Evolutionary conservation across 495 filamentous ascomycete species (phyloP).

Genomic region (Penicillium verhagenii): DNA sequence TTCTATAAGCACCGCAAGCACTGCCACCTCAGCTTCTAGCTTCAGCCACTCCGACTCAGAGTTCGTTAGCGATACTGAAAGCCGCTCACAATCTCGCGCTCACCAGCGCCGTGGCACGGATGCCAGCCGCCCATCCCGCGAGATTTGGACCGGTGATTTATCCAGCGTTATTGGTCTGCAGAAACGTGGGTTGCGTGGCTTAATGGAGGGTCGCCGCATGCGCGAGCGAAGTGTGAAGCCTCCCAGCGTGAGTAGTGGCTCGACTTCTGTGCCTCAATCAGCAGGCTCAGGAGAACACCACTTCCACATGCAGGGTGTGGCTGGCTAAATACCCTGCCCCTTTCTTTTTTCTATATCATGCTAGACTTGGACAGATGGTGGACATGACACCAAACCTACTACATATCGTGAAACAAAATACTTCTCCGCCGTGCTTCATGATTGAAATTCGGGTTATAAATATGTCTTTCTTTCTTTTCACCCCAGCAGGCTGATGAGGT

Average conservation of each 20-base stretch:
- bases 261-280: conserved; percentile 17
- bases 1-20: conserved; percentile 43
- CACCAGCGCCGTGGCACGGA: conserved; percentile 38
- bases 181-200: conserved; percentile 83
- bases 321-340: conserved; percentile 5
- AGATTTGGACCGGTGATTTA: conserved; percentile 80
- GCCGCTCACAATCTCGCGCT: conserved; percentile 18
- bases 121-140: conserved; percentile 34
- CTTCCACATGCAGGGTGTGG: conserved; percentile 20
- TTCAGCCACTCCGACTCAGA: conserved; percentile 47
- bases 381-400: background rate
- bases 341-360: background rate
- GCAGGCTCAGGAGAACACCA: conserved; percentile 18
- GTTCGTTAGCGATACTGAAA: conserved; percentile 26
- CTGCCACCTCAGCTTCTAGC: conserved; percentile 43
- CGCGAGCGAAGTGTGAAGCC: conserved; percentile 61
- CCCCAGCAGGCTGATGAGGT: conserved; percentile 22
- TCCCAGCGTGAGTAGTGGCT: conserved; percentile 23
- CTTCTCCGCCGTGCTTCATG: no score
- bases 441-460: conserved; percentile 5
- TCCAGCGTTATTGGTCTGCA: conserved; percentile 95
- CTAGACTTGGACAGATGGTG: background rate
- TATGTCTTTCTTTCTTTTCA: conserved; percentile 12
- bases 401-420: background rate
- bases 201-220: conserved; percentile 93